Evolutionary conservation across 371 early-diverging fungal genomes (phyloP).

Genomic region (Haplosporangium sp.): DNA sequence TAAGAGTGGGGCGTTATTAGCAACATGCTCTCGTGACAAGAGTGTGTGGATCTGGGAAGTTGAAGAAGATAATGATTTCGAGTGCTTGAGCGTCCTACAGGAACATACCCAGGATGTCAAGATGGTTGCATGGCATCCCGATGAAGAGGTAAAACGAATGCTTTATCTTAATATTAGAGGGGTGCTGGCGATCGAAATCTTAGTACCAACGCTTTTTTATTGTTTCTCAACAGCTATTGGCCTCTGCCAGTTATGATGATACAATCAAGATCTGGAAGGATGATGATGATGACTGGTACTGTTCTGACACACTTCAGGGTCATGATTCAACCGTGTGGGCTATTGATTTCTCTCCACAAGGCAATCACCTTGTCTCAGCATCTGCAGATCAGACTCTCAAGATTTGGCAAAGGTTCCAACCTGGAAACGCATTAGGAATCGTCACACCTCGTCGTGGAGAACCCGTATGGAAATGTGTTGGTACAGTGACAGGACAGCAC

Average conservation of each 20-base stretch:
- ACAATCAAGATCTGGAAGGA: conserved; percentile 95
- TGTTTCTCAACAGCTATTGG: conserved; percentile 69
- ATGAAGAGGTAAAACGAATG: conserved; percentile 66
- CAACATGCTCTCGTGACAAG: conserved; percentile 96
- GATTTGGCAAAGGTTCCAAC: conserved; percentile 79
- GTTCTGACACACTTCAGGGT: conserved; percentile 85
- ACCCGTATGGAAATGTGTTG: conserved; percentile 76
- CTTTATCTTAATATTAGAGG: background rate
- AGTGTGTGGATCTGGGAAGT: conserved; percentile 99
- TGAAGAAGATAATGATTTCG: conserved; percentile 88
- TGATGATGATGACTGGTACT: conserved; percentile 94
- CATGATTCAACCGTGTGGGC: conserved; percentile 96
- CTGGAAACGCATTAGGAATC: conserved; percentile 61
- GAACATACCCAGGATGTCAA: conserved; percentile 98
- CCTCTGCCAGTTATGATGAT: conserved; percentile 95
- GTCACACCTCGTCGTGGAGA: conserved; percentile 61
- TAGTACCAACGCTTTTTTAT: background rate
- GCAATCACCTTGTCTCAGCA: conserved; percentile 83
- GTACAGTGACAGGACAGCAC: conserved; percentile 76
- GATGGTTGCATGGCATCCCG: conserved; percentile 93
- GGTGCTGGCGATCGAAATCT: background rate
- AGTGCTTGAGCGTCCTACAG: conserved; percentile 93
- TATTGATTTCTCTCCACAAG: conserved; percentile 87
- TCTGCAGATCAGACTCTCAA: conserved; percentile 90
- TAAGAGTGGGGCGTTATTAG: conserved; percentile 81